A percentile compares a stretch with the other conserved stretches of the same genome.
Evolutionary conservation across 208 protist species (phyloP).

Genomic region (Borovskyia barvae): DNA sequence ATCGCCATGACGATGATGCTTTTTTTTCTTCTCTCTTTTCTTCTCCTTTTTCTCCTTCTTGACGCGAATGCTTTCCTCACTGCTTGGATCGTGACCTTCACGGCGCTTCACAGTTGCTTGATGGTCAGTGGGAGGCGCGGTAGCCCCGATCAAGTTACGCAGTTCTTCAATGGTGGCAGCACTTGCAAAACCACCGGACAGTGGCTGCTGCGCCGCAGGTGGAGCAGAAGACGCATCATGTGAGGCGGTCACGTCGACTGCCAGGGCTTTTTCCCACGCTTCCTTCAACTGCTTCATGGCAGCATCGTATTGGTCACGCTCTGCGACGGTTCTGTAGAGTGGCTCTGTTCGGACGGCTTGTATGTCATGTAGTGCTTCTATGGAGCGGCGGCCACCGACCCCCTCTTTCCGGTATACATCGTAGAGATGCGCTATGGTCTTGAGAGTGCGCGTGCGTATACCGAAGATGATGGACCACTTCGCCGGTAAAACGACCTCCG

Average conservation of each 20-base stretch:
- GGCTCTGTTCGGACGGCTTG: background rate
- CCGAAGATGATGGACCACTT: slow-evolving; percentile 65
- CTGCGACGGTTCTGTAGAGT: slow-evolving; percentile 25
- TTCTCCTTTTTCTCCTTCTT: background rate
- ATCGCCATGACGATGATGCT: background rate
- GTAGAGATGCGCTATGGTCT: slow-evolving; percentile 17
- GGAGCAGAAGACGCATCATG: slow-evolving; percentile 6
- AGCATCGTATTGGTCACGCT: slow-evolving; percentile 9
- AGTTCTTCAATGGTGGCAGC: slow-evolving; percentile 24
- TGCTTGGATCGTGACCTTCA: background rate
- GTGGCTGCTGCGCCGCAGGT: background rate
- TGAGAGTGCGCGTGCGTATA: slow-evolving; percentile 12
- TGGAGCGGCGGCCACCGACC: slow-evolving; percentile 3
- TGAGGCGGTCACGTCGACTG: background rate
- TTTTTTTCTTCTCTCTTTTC: background rate
- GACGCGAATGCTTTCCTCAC: background rate
- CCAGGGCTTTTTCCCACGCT: background rate
- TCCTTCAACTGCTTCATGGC: slow-evolving; percentile 1
- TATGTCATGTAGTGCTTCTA: slow-evolving; percentile 10
- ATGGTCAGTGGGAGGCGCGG: background rate
- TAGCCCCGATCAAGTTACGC: slow-evolving; percentile 16
- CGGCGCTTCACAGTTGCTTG: background rate
- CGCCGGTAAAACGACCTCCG: slow-evolving; percentile 32
- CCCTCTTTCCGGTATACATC: slow-evolving; percentile 2
- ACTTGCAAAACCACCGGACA: background rate